Base-by-base conservation (phyloP, 2,329 filamentous ascomycete genomes). In the Endoconidiophora laricicola region DNA sequence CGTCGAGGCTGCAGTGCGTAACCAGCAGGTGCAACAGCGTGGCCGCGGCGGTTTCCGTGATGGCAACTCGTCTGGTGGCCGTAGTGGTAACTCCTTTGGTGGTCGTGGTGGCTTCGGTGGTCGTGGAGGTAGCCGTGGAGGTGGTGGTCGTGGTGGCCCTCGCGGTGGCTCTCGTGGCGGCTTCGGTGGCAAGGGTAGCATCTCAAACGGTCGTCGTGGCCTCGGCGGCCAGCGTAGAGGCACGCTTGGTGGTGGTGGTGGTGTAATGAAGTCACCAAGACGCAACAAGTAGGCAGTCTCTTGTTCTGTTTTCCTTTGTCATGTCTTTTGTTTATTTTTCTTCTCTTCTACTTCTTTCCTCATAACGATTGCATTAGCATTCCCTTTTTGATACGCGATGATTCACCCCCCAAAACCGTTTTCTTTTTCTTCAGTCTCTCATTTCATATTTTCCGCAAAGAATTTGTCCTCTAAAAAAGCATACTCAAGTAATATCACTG, bases 201-300 rank as follows among this genome's bases (percentile, higher is more conserved):
- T 72, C 46, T 54, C 65, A 4, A 64, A 64, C 43, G 69, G 69
- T 4, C 62, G 72, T 50, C 66, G 68, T 49, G 71, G 73, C 0
- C 60, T 76, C 42, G 73, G 73, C 12, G 66, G 67, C 48, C 69
- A 71, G 39, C 73, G 71, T 63, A 65, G 63, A 56, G 69, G 68
- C 3, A 57, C 64, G 37, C 61, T 63, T 1, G 61, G 60, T 45
- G 56, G 55, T 33, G 16, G 16, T 3, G 58, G 57, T 9, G 64
- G 66, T 47, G 63, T 71, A n/a, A 65, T 62, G 48, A 72, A 72
- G 60, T 60, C 63, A 14, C 49, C 52, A 18, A 46, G 45, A 29
- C 40, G 46, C 20, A 51, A 45, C 12, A 44, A 48, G 33, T 44
- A 42, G 26, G 16, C 26, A 29, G 24, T 40, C 12, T 41, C 16